These are phyloP conservation scores for Thraustochytrium striatum DNA, from an alignment of 352 stramenopile genomes.

Conservation along the genomic window DNA sequence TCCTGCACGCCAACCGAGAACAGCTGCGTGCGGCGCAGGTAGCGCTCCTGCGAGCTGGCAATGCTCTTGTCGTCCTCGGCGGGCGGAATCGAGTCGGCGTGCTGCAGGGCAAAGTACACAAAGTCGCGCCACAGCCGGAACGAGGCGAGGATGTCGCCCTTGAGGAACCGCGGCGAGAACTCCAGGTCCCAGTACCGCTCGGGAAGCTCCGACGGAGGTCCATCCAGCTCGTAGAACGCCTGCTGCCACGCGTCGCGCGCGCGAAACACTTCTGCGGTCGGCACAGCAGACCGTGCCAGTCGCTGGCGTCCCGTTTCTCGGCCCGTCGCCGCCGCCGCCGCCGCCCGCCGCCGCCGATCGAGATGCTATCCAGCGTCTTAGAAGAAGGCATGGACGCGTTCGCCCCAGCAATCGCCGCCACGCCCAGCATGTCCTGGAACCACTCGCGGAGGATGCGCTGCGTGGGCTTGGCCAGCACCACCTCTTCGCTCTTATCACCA, in stretches of 20 bases:
- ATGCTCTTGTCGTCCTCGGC: not conserved
- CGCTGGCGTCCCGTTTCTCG: not conserved
- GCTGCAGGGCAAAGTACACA: conserved; percentile 4
- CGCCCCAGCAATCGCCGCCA: too few species aligned
- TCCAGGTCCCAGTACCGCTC: conserved; percentile 27
- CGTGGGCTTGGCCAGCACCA: conserved; percentile 8
- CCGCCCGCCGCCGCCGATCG: too few species aligned
- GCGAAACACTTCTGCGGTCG: conserved; percentile 14
- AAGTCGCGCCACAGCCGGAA: conserved; percentile 39
- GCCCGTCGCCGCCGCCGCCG: not conserved
- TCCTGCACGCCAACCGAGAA: not conserved
- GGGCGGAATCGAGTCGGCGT: not conserved
- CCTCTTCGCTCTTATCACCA: not conserved
- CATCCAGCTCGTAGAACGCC: conserved; percentile 42
- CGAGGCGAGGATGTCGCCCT: conserved; percentile 13
- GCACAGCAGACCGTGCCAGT: not conserved
- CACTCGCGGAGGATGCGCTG: not conserved
- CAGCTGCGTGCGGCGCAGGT: not conserved
- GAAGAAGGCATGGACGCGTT: too few species aligned
- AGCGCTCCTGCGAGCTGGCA: not conserved
- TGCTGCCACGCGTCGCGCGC: conserved; percentile 37
- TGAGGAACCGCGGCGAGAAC: not conserved
- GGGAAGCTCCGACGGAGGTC: not conserved
- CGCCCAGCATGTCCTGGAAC: conserved; percentile 42
- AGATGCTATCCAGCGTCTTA: too few species aligned